phyloP scores from a whole-genome alignment of 2,329 filamentous ascomycete genomes.

The Sarocladium brachiariae region DNA sequence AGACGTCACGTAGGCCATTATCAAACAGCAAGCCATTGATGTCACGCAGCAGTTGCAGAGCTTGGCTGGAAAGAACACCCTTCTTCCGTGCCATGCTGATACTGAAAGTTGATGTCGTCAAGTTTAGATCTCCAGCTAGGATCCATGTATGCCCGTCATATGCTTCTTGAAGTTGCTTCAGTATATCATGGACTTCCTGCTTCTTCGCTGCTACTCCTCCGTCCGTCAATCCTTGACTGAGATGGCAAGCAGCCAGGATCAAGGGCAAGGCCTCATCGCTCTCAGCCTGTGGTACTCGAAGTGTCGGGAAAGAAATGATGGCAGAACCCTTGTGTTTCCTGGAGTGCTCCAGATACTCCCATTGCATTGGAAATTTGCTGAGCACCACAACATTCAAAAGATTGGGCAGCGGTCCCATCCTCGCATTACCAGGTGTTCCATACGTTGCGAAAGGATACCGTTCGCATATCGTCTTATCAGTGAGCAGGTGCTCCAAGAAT shows the following conservation, averaged over 20 bases:
- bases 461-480: slow-evolving; percentile 34
- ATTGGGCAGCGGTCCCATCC: slow-evolving; percentile 49
- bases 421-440: slow-evolving; percentile 44
- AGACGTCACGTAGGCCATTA: slow-evolving; percentile 44
- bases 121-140: slow-evolving; percentile 58
- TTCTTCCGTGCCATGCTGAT: slow-evolving; percentile 45
- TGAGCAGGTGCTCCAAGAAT: slow-evolving; percentile 51
- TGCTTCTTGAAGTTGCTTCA: background rate
- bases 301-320: slow-evolving; percentile 34
- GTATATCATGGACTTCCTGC: slow-evolving; percentile 39
- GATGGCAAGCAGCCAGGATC: slow-evolving; percentile 51
- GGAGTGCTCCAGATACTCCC: slow-evolving; percentile 46
- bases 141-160: slow-evolving; percentile 39
- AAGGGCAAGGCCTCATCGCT: slow-evolving; percentile 27
- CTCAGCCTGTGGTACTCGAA: slow-evolving; percentile 12
- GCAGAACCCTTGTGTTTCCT: slow-evolving; percentile 52
- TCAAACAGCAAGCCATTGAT: slow-evolving; percentile 41
- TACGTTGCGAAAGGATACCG: slow-evolving; percentile 52
- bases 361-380: slow-evolving; percentile 47
- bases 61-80: slow-evolving; percentile 45
- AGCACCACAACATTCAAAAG: slow-evolving; percentile 55
- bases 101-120: slow-evolving; percentile 51
- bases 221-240: slow-evolving; percentile 55
- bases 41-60: slow-evolving; percentile 32
- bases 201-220: slow-evolving; percentile 50